Conservation (phyloP, 495 filamentous ascomycete genomes). For the Cercophora samala region DNA sequence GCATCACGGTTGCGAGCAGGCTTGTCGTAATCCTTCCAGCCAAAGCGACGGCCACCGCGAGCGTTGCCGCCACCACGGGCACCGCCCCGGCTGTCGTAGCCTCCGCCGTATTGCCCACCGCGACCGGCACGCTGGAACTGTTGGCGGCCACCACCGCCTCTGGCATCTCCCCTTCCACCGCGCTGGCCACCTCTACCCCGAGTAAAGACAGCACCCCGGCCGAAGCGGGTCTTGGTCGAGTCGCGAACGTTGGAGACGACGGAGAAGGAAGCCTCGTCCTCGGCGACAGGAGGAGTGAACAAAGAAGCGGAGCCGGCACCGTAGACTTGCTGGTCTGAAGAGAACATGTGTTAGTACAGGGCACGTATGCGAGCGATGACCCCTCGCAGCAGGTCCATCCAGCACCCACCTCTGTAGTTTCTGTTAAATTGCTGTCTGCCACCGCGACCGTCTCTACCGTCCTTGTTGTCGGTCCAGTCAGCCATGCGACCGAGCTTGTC, state of each 20-base stretch:
- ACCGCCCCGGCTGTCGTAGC: constrained; percentile 61
- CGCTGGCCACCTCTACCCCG: constrained; percentile 82
- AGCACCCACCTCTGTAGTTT: constrained; percentile 76
- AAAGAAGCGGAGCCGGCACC: constrained; percentile 82
- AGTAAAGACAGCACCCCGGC: constrained; percentile 81
- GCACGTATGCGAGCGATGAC: neutral
- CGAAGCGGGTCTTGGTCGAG: constrained; percentile 79
- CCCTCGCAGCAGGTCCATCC: neutral
- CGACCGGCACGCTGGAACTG: constrained; percentile 47
- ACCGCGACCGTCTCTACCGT: constrained; percentile 67
- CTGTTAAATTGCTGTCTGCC: constrained; percentile 85
- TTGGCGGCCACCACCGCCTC: constrained; percentile 58
- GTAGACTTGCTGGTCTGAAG: constrained; percentile 89
- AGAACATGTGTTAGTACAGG: neutral
- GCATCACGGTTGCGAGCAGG: constrained; percentile 93
- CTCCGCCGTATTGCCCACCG: constrained; percentile 42
- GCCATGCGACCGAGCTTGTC: constrained; percentile 99
- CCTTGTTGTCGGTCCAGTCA: constrained; percentile 98
- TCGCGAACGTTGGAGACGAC: constrained; percentile 92
- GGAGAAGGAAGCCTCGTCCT: constrained; percentile 96
- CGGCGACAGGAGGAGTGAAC: constrained; percentile 84
- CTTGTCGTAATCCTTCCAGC: constrained; percentile 99
- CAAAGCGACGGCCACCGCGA: constrained; percentile 74
- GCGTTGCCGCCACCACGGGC: constrained; percentile 51
- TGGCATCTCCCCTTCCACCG: constrained; percentile 66